Conservation (phyloP, 75 land plant genomes). For the Chamaecyparis obtusa region DNA sequence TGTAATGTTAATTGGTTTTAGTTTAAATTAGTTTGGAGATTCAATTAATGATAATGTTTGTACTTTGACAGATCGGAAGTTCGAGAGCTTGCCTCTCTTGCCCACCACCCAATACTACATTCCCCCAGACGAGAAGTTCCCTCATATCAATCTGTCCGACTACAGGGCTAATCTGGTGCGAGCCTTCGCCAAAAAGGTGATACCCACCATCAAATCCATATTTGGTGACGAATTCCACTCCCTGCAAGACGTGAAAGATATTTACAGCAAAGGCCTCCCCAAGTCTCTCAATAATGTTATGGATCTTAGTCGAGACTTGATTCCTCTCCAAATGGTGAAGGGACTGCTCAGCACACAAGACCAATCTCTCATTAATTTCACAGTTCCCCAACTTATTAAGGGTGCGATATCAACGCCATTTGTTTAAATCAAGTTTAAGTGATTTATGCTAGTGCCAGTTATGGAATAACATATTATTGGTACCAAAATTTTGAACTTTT, state of each 20-base stretch:
- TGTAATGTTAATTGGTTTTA: no score
- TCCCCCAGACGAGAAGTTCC: slow-evolving; percentile 56
- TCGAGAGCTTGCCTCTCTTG: background rate
- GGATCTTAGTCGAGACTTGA: background rate
- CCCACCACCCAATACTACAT: slow-evolving; percentile 3
- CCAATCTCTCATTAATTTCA: slow-evolving; percentile 2
- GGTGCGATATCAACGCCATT: background rate
- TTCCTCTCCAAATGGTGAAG: background rate
- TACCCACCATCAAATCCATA: slow-evolving; percentile 24
- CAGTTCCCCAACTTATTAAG: slow-evolving; percentile 6
- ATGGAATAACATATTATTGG: background rate
- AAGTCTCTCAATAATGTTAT: background rate
- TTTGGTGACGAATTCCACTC: slow-evolving; percentile 27
- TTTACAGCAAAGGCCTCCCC: slow-evolving; percentile 15
- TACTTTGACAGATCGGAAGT: background rate
- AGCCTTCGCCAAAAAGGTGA: slow-evolving; percentile 25
- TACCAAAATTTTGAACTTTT: background rate
- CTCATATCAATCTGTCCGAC: slow-evolving; percentile 31
- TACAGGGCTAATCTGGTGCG: slow-evolving; percentile 25
- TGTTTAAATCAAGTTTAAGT: background rate
- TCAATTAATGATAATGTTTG: no score
- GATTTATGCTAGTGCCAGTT: no score
- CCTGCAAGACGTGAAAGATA: slow-evolving; percentile 23
- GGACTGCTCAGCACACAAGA: slow-evolving; percentile 7
- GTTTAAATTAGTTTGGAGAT: background rate